Base-by-base conservation (phyloP, 306 rosid genomes). In the Rubus parviflorus region DNA sequence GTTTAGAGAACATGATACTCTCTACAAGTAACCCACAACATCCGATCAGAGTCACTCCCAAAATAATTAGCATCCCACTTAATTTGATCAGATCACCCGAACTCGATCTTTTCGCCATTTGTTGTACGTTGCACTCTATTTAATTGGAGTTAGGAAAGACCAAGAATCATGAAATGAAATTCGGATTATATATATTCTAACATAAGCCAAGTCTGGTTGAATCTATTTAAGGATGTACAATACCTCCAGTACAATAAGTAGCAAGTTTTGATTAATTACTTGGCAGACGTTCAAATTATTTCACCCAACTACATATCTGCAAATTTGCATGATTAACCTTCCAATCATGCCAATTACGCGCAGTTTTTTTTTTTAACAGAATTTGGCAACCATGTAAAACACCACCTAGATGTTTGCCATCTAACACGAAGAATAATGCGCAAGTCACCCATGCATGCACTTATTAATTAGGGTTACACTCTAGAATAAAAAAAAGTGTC, bases 261-360 rank as follows among this genome's bases (percentile, higher is more conserved):
- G 35, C 35, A 30, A 30, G 35, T 69, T 68, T 19, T 43, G 40
- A 8, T 20, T 42, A 20, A 65, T 40, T 16, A 38, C 6, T 61
- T 22, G 12, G 22, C 3, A 40, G 41, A 41, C 48, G n/a, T 8
- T 46, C 22, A 75, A 75, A 49, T n/a, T 19, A 63, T 64, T 17
- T 64, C 40, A 49, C 22, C 15, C 20, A 38, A 45, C 45, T 60
- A 43, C 47, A 38, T 6, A 10, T 76, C n/a, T 5, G 42, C 52
- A 48, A 71, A 14, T 77, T 20, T 78, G 88, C 86, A 82, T 89
- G 93, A 84, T 83, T 85, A 84, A 83, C 82, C 88, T 40, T 85
- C 88, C 73, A 49, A 76, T 80, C 89, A 87, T 80, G 58, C 85
- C 82, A 75, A 41, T 3, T 49, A 13, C 54, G 35, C 2, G 2